Evolutionary conservation across 768 basidiomycete genomes (phyloP), one percentile per base, ranked within the genome.

Genomic region (Tephrocybe sp.): DNA sequence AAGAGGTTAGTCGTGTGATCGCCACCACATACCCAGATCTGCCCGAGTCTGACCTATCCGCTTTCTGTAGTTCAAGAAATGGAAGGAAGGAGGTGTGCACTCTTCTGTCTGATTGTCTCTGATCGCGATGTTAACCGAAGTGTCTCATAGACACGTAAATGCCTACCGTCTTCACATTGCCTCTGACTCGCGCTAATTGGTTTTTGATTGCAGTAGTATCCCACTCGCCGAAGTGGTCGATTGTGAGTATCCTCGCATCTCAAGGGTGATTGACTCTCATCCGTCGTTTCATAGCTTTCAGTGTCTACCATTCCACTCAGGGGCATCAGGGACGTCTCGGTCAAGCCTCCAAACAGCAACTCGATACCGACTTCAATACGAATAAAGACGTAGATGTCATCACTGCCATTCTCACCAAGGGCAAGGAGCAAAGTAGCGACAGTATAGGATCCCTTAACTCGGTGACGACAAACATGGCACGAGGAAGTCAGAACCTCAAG

Each of bases 161-260:
- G 49, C 11, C 2, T 12, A 23, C 10, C 51, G 11, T 32, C 24
- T 36, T 15, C 25, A n/a, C n/a, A 34, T 36, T 20, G 33, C 26
- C 17, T 46, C 11, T 41, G 18, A 34, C 44, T 25, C 30, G 18
- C 38, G 28, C 52, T 61, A 54, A 54, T 51, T 30, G 57, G 57
- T 58, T 36, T 50, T 6, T 39, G 17, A 20, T 37, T 25, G 41
- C 60, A 90, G 88, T 34, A 68, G 88, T 20, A 83, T 91, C 55
- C 80, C 88, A 38, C 71, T 93, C 11, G 67, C 81, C n/a, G 74
- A 84, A 1, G 83, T 94, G 40, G 86, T 93, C n/a, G 91, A 91
- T 59, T 85, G 90, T 92, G 63, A 61, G 86, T 69, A 14, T 37
- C 26, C 38, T 26, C 6, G 17, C 36, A 36, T 25, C 7, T 4